phyloP scores from a whole-genome alignment of 371 early-diverging fungal species.

The Apophysomyces variabilis region DNA sequence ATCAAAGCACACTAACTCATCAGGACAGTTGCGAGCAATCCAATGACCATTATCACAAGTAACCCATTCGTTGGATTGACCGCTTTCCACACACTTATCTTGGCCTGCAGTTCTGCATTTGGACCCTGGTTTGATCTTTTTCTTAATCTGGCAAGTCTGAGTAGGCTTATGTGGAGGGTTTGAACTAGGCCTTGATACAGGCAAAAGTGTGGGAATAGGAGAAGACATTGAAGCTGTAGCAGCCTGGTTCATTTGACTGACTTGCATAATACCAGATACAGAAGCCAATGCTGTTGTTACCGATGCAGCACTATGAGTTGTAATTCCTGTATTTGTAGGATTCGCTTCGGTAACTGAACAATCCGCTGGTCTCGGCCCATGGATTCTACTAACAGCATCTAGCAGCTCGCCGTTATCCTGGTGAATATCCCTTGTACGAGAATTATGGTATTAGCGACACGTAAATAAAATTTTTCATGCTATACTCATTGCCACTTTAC shows the following conservation, averaged over 20 bases:
- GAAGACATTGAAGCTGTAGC: conserved; percentile 1
- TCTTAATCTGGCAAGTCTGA: not conserved
- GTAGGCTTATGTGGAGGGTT: not conserved
- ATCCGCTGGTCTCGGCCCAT: conserved; percentile 24
- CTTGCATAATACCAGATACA: conserved; percentile 13
- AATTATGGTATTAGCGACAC: not conserved
- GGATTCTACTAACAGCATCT: conserved; percentile 42
- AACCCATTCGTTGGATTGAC: conserved; percentile 29
- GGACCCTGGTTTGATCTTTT: not conserved
- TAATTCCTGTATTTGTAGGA: not conserved
- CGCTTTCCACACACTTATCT: conserved; percentile 31
- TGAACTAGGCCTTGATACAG: conserved; percentile 1
- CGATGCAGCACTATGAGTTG: conserved; percentile 1
- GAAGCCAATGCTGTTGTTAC: conserved; percentile 3
- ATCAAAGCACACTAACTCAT: conserved; percentile 35
- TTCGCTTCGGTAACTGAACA: conserved; percentile 16
- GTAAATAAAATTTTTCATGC: not conserved
- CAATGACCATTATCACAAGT: conserved; percentile 38
- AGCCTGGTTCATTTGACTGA: not conserved
- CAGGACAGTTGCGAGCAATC: conserved; percentile 34
- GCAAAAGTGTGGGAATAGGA: not conserved
- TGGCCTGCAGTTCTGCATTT: conserved; percentile 23
- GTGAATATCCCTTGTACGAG: conserved; percentile 44
- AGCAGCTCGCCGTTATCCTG: conserved; percentile 63
- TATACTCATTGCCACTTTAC: conserved; percentile 33